These are phyloP conservation scores for Salix dunnii DNA, from an alignment of 345 rosid genomes.

Conservation along the genomic window DNA sequence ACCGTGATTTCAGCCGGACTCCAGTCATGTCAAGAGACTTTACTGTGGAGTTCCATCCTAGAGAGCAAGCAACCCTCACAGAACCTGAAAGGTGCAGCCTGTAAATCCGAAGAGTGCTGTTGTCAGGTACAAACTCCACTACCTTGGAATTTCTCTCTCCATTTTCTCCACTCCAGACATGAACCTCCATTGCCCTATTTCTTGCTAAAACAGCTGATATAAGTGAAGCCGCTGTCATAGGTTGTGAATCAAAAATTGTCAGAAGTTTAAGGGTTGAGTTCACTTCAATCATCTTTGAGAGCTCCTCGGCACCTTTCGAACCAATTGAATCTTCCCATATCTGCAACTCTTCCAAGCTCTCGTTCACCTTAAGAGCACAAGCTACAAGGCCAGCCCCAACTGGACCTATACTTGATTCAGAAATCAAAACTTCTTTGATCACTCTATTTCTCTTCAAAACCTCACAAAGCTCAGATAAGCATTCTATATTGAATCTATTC, in stretches of 20 bases:
- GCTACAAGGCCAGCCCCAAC: conserved; percentile 65
- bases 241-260: conserved; percentile 71
- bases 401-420: conserved; percentile 50
- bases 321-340: conserved; percentile 98
- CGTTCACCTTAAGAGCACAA: conserved; percentile 63
- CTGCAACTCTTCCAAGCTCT: conserved; percentile 77
- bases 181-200: conserved; percentile 77
- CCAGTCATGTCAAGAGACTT: conserved; percentile 78
- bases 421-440: conserved; percentile 58
- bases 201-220: conserved; percentile 84
- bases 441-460: conserved; percentile 50
- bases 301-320: conserved; percentile 84
- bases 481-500: conserved; percentile 51
- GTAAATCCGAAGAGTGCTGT: conserved; percentile 58
- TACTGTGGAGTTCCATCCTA: conserved; percentile 78
- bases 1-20: conserved; percentile 61
- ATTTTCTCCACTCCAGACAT: conserved; percentile 69
- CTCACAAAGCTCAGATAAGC: conserved; percentile 55
- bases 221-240: conserved; percentile 69
- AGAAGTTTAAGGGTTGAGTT: conserved; percentile 69
- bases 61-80: conserved; percentile 74
- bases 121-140: conserved; percentile 76
- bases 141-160: conserved; percentile 64
- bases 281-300: conserved; percentile 84
- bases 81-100: conserved; percentile 61